Evolutionary conservation across 805 yeast genomes (phyloP).

Genomic region (Zygosaccharomyces kombuchaensis): DNA sequence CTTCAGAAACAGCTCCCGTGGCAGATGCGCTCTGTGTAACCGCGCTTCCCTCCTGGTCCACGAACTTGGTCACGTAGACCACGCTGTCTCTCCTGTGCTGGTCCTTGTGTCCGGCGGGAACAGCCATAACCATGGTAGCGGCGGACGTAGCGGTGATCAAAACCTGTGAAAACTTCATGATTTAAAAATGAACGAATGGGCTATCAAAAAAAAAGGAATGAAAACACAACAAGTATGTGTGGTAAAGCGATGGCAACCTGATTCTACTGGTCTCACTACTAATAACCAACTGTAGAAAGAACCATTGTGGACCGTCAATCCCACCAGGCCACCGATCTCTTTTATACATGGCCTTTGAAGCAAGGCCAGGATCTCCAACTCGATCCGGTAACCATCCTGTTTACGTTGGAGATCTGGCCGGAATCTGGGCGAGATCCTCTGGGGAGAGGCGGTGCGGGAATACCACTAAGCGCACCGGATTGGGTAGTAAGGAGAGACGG

Average conservation of each 20-base stretch:
- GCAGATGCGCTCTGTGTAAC: slow-evolving; percentile 8
- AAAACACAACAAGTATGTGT: slow-evolving; percentile 10
- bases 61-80: slow-evolving; percentile 34
- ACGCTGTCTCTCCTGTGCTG: slow-evolving; percentile 30
- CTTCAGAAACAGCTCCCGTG: neutral
- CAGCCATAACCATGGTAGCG: slow-evolving; percentile 23
- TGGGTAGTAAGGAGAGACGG: neutral
- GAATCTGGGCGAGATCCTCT: neutral
- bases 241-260: slow-evolving; percentile 5
- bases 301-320: neutral
- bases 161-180: slow-evolving; percentile 25
- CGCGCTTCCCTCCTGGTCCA: slow-evolving; percentile 30
- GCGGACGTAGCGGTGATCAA: slow-evolving; percentile 24
- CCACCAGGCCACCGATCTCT: slow-evolving; percentile 1
- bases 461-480: slow-evolving; percentile 4
- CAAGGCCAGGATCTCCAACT: neutral
- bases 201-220: slow-evolving; percentile 10
- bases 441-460: slow-evolving; percentile 5
- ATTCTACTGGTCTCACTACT: neutral
- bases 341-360: slow-evolving; percentile 2
- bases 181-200: slow-evolving; percentile 2
- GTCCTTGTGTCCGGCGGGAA: slow-evolving; percentile 28
- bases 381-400: slow-evolving; percentile 7
- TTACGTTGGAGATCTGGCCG: slow-evolving; percentile 6
- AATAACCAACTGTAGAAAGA: neutral